These are phyloP conservation scores for Quercus robur DNA, from an alignment of 306 rosid species.

Conservation along the genomic window DNA sequence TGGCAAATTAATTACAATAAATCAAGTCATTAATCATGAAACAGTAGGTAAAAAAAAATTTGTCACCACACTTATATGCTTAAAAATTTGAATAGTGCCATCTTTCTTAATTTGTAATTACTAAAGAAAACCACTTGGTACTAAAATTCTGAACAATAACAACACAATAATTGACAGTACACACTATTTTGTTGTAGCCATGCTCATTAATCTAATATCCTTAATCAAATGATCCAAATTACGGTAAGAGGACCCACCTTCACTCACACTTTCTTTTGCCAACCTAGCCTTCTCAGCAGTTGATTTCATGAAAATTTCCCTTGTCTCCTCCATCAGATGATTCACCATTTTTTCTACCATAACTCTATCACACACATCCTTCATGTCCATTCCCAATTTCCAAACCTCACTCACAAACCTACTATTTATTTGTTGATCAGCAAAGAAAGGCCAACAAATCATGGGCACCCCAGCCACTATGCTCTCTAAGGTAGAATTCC, in stretches of 20 bases:
- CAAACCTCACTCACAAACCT: slow-evolving; percentile 34
- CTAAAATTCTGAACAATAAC: too few relatives aligned
- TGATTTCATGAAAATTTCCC: slow-evolving; percentile 17
- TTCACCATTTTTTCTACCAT: slow-evolving; percentile 20
- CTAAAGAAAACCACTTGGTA: too few relatives aligned
- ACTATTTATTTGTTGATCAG: slow-evolving; percentile 29
- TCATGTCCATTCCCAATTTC: slow-evolving; percentile 42
- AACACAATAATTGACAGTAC: too few relatives aligned
- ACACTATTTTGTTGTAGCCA: too few relatives aligned
- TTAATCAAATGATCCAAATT: slow-evolving; percentile 20
- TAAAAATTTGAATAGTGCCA: too few relatives aligned
- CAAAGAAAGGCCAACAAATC: slow-evolving; percentile 34
- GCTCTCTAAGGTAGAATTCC: background rate
- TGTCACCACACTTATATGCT: too few relatives aligned
- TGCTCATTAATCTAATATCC: background rate
- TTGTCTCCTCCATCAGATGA: slow-evolving; percentile 20
- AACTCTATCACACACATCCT: slow-evolving; percentile 24
- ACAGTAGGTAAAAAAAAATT: too few relatives aligned
- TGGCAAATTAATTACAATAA: too few relatives aligned
- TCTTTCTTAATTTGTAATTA: too few relatives aligned
- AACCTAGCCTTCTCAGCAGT: slow-evolving; percentile 8
- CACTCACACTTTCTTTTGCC: slow-evolving; percentile 16
- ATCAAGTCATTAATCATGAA: too few relatives aligned
- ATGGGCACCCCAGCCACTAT: background rate
- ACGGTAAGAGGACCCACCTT: slow-evolving; percentile 31